A percentile compares a stretch with the other conserved stretches of the same genome.
Conservation (phyloP, 1,284 basidiomycete genomes). For the Phaffia rhodozyma region DNA sequence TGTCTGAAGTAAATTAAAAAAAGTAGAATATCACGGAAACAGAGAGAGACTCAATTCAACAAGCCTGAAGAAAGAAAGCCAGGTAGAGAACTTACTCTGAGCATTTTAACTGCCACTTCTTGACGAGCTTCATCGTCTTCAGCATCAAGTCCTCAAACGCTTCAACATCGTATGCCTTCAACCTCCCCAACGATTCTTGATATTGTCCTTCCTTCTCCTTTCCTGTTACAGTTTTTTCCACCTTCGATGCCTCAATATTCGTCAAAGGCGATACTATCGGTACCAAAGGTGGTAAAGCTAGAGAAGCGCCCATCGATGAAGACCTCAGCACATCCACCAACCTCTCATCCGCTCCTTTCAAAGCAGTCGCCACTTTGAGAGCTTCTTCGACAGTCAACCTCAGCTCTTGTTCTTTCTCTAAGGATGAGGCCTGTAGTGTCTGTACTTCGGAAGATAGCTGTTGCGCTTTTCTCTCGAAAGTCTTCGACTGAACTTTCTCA, state of each 20-base stretch:
- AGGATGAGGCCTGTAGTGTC: slow-evolving; percentile 21
- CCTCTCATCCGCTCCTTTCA: slow-evolving; percentile 25
- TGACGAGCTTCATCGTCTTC: slow-evolving; percentile 69
- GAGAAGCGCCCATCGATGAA: slow-evolving; percentile 8
- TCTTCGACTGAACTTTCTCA: slow-evolving; percentile 23
- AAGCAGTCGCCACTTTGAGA: slow-evolving; percentile 29
- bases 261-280: background rate
- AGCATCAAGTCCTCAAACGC: slow-evolving; percentile 66
- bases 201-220: background rate
- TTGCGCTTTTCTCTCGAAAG: slow-evolving; percentile 32
- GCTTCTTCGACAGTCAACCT: slow-evolving; percentile 29
- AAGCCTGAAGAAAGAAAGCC: background rate
- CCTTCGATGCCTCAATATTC: background rate
- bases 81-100: slow-evolving; percentile 4
- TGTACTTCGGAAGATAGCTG: slow-evolving; percentile 23
- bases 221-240: background rate
- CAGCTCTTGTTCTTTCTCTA: slow-evolving; percentile 26
- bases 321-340: slow-evolving; percentile 6
- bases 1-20: slow-evolving; percentile 28
- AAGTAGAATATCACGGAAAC: background rate
- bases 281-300: background rate
- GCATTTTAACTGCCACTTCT: slow-evolving; percentile 94
- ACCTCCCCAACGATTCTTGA: slow-evolving; percentile 1
- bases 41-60: background rate
- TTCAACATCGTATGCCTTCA: slow-evolving; percentile 61